Percentiles rank a stretch among this genome's conserved stretches.
phyloP scores from a whole-genome alignment of 129 eudicot genomes.

The Erigeron canadensis region DNA sequence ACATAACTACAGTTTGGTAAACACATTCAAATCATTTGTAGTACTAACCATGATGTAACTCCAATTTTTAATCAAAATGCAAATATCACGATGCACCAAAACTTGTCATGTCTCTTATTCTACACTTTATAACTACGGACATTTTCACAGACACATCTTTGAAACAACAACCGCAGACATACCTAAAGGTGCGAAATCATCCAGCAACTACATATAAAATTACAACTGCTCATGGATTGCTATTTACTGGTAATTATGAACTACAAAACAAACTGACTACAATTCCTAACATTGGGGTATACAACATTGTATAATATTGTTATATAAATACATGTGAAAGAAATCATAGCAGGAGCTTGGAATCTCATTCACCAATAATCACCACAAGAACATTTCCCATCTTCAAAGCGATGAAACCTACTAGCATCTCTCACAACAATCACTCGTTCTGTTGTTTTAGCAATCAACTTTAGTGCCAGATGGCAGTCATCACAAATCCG shows the following conservation, averaged over 20 bases:
- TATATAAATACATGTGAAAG: background rate
- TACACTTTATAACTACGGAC: background rate
- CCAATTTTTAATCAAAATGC: conserved; percentile 1
- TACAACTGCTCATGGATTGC: conserved; percentile 1
- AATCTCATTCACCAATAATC: conserved; percentile 75
- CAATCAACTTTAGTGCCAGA: conserved; percentile 53
- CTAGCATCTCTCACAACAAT: conserved; percentile 82
- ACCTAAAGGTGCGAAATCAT: background rate
- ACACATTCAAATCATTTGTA: conserved; percentile 2
- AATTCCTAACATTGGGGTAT: background rate
- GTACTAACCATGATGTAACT: conserved; percentile 17
- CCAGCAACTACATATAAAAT: background rate
- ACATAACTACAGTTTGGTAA: background rate
- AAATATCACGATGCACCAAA: background rate
- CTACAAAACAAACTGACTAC: background rate
- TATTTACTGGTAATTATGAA: conserved; percentile 13
- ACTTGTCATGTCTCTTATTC: background rate
- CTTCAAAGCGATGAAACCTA: conserved; percentile 71
- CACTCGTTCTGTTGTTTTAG: conserved; percentile 50
- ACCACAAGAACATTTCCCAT: conserved; percentile 83
- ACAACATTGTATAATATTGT: background rate
- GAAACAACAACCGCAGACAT: background rate
- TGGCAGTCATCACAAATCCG: conserved; percentile 87
- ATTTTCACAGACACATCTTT: background rate
- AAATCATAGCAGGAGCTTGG: conserved; percentile 15